These are phyloP conservation scores for Nelumbo lutea DNA, from an alignment of 164 flowering plant species.

Conservation along the genomic window DNA sequence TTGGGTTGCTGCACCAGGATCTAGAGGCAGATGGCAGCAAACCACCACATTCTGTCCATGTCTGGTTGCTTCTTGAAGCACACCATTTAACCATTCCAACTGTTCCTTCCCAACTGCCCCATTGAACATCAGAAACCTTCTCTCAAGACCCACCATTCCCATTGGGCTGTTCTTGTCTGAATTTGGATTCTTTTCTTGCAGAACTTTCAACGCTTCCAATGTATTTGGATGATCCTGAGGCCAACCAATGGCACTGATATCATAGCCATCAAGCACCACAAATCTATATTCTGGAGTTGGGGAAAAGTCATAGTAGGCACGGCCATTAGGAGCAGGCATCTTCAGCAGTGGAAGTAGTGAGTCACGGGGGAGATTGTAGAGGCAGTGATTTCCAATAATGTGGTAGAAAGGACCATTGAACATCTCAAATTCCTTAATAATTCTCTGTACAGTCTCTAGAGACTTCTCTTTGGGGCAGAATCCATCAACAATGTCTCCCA, in stretches of 20 bases:
- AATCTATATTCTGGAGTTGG: slow-evolving; percentile 73
- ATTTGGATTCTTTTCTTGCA: slow-evolving; percentile 72
- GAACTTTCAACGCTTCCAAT: slow-evolving; percentile 47
- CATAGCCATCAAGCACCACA: slow-evolving; percentile 89
- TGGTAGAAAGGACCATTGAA: slow-evolving; percentile 72
- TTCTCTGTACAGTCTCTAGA: slow-evolving; percentile 43
- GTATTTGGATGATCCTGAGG: slow-evolving; percentile 70
- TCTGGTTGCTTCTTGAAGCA: slow-evolving; percentile 57
- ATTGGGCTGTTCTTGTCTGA: slow-evolving; percentile 71
- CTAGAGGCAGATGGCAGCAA: slow-evolving; percentile 85
- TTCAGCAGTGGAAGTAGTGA: slow-evolving; percentile 60
- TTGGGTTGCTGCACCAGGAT: slow-evolving; percentile 52
- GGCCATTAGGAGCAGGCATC: slow-evolving; percentile 40
- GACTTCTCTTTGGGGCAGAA: slow-evolving; percentile 83
- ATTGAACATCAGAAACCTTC: slow-evolving; percentile 87
- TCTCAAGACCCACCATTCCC: slow-evolving; percentile 56
- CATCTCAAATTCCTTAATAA: slow-evolving; percentile 52
- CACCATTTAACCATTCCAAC: slow-evolving; percentile 61
- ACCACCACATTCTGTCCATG: slow-evolving; percentile 64
- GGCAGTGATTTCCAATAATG: slow-evolving; percentile 97
- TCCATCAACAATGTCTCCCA: slow-evolving; percentile 94
- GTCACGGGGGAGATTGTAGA: slow-evolving; percentile 85
- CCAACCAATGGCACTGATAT: slow-evolving; percentile 92
- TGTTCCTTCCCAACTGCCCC: slow-evolving; percentile 84
- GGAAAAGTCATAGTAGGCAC: slow-evolving; percentile 77